Percentiles rank a stretch among this genome's conserved stretches.
phyloP scores from a whole-genome alignment of 805 yeast genomes.

The Lipomyces chichibuensis region DNA sequence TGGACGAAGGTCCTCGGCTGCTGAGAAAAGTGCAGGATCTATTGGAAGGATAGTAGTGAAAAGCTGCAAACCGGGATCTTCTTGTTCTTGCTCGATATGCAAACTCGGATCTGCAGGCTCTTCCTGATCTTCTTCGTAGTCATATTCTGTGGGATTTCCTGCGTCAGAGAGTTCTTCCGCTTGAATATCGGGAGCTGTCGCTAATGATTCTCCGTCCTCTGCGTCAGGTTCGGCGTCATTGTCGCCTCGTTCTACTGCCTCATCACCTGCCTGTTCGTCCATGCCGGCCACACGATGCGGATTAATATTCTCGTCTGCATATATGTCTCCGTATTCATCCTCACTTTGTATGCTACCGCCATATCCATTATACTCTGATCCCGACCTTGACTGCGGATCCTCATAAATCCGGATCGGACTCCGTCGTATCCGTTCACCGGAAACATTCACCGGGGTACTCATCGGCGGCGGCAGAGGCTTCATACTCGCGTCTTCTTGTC shows the following conservation, averaged over 20 bases:
- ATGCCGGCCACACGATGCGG: background rate
- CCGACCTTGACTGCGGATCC: slow-evolving; percentile 22
- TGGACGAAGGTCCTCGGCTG: slow-evolving; percentile 4
- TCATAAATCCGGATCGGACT: slow-evolving; percentile 19
- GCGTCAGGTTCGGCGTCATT: background rate
- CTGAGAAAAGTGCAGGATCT: slow-evolving; percentile 19
- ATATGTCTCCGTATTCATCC: slow-evolving; percentile 15
- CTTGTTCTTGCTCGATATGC: background rate
- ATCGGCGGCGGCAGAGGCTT: background rate
- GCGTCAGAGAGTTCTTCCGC: slow-evolving; percentile 3
- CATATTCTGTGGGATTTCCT: background rate
- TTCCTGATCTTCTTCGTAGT: slow-evolving; percentile 3
- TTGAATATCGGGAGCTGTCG: background rate
- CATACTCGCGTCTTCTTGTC: background rate
- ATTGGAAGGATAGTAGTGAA: slow-evolving; percentile 6
- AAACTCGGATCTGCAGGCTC: background rate
- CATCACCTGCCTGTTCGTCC: background rate
- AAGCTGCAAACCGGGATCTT: background rate
- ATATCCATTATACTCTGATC: slow-evolving; percentile 20
- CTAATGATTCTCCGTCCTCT: background rate
- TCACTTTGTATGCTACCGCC: slow-evolving; percentile 11
- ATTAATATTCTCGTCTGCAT: slow-evolving; percentile 20
- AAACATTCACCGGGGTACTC: background rate
- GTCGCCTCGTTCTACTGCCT: background rate
- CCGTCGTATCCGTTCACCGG: background rate